Base-by-base conservation (phyloP, 2,329 filamentous ascomycete genomes). In the Diaporthe citrichinensis region DNA sequence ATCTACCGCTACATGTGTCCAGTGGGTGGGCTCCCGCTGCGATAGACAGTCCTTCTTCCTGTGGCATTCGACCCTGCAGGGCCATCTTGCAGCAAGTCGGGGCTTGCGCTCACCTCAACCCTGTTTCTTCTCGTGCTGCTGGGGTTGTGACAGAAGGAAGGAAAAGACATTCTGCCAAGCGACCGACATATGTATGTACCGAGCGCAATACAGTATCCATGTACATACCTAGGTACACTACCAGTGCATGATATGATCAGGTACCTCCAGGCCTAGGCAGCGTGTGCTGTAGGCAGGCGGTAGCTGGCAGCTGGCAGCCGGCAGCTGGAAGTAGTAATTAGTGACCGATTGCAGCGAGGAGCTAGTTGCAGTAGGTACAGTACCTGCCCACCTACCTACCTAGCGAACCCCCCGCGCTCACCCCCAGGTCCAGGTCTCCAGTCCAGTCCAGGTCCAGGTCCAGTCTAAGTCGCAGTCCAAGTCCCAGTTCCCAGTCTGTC, bases 341-440 rank as follows among this genome's bases (percentile, higher is more conserved):
- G 44, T 46, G 65, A 53, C 65, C 49, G 65, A 69, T 69, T 69
- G 49, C 65, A 69, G 65, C 65, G n/a, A 41, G 14, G 46, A 51
- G 10, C 20, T 9, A 51, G 28, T 34, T 53, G 14, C 58, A 28
- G 28, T 34, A 34, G n/a, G 58, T 28, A 44, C 36, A 6, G 39
- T 61, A 65, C 39, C 39, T 46, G 4, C 57, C 31, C 25, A 61
- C 34, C 57, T 51, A 39, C 36, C 36, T 39, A 39, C 36, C 23
- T 39, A 36, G 57, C 34, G 34, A 68, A 36, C 12, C 65, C 65
- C 65, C 34, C 49, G 46, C 49, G 49, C 65, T 39, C 49, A 25
- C 34, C 65, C 65, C 65, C 65, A 39, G 46, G 46, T 31, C 61
- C 61, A 65, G 41, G 61, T 49, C 46, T 46, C 31, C 55, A 57